Percentiles rank a stretch among this genome's conserved stretches.
These are phyloP conservation scores for Epichloe baconii DNA, from an alignment of 2,329 filamentous ascomycete genomes.

Conservation along the genomic window DNA sequence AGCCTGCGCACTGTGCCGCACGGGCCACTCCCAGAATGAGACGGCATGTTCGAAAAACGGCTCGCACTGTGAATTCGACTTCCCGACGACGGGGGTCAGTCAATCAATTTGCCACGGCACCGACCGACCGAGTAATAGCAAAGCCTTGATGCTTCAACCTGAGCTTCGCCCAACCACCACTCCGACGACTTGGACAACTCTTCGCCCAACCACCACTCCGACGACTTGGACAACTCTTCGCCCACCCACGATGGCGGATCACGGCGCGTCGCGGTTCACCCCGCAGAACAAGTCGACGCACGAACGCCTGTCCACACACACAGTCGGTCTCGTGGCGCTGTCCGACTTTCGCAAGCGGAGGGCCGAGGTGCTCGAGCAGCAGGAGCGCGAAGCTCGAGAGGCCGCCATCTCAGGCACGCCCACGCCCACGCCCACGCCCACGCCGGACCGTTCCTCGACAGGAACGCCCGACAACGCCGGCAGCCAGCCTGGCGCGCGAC, in stretches of 20 bases:
- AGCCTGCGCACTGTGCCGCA: neutral
- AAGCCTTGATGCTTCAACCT: too few species aligned
- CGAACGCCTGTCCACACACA: slow-evolving; percentile 71
- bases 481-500: slow-evolving; percentile 18
- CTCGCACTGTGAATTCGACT: too few species aligned
- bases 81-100: too few species aligned
- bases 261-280: slow-evolving; percentile 49
- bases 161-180: too few species aligned
- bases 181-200: too few species aligned
- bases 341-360: slow-evolving; percentile 93
- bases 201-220: too few species aligned
- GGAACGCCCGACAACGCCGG: slow-evolving; percentile 32
- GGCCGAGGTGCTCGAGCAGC: slow-evolving; percentile 84
- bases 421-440: slow-evolving; percentile 8
- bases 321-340: slow-evolving; percentile 80
- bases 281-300: slow-evolving; percentile 64
- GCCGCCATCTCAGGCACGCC: slow-evolving; percentile 30
- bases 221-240: too few species aligned
- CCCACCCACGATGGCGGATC: slow-evolving; percentile 17
- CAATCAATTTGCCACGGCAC: too few species aligned
- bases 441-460: slow-evolving; percentile 35
- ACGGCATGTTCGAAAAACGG: too few species aligned
- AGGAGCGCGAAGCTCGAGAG: slow-evolving; percentile 68
- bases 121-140: too few species aligned
- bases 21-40: too few species aligned